These are phyloP conservation scores for Neonectria faginata DNA, from an alignment of 2,329 filamentous ascomycete species.

Conservation along the genomic window DNA sequence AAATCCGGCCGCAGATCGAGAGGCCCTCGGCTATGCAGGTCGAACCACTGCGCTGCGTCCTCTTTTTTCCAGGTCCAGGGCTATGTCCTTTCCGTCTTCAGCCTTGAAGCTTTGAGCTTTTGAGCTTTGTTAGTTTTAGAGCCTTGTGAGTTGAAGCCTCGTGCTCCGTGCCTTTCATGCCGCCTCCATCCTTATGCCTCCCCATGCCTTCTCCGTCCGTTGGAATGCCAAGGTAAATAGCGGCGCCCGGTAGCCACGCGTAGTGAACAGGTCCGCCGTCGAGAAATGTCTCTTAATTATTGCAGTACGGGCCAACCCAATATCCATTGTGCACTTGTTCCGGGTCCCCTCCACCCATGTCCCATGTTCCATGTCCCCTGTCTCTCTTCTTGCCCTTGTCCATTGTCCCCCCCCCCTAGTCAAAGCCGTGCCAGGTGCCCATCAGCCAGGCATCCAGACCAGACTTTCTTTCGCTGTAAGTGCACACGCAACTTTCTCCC, in stretches of 20 bases:
- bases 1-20: constrained; percentile 51
- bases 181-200: not conserved
- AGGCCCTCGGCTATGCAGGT: constrained; percentile 56
- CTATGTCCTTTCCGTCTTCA: constrained; percentile 29
- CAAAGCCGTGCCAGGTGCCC: constrained; percentile 23
- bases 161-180: not conserved
- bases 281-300: constrained; percentile 33
- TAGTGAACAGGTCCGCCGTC: constrained; percentile 18
- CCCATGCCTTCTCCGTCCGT: not conserved
- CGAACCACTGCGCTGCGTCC: constrained; percentile 45
- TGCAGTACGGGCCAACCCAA: constrained; percentile 22
- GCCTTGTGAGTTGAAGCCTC: not conserved
- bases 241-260: constrained; percentile 7
- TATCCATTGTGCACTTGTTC: constrained; percentile 22
- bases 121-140: not conserved
- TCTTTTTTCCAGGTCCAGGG: constrained; percentile 6
- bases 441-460: constrained; percentile 26
- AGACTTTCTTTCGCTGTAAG: constrained; percentile 18
- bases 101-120: constrained; percentile 15
- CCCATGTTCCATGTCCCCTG: constrained; percentile 1
- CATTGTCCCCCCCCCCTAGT: constrained; percentile 5
- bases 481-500: constrained; percentile 43
- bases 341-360: not conserved
- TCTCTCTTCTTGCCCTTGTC: constrained; percentile 15
- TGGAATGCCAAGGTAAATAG: not conserved